These are phyloP conservation scores for Fusarium buxicola DNA, from an alignment of 2,329 filamentous ascomycete species.

Conservation along the genomic window DNA sequence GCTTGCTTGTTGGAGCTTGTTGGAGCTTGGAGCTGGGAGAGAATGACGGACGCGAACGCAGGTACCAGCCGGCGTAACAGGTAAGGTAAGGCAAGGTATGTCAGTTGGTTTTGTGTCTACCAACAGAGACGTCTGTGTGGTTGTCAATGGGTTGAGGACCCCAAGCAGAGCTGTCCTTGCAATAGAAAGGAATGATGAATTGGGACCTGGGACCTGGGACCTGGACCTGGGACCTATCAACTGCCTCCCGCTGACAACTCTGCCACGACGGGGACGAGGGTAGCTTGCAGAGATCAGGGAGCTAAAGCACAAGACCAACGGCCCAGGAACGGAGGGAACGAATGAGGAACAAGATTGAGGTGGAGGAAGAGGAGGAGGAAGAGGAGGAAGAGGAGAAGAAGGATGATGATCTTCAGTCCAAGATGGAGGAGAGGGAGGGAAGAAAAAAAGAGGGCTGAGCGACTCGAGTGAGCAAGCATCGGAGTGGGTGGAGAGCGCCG, in stretches of 20 bases:
- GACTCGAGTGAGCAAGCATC: conserved; percentile 39
- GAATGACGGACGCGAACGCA: conserved; percentile 30
- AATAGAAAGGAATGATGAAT: conserved; percentile 33
- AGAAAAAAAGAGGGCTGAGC: conserved; percentile 38
- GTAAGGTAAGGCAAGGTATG: no score
- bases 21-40: conserved; percentile 15
- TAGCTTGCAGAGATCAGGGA: conserved; percentile 31
- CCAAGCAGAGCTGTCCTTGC: conserved; percentile 15
- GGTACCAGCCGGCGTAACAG: conserved; percentile 35
- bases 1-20: no score
- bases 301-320: conserved; percentile 34
- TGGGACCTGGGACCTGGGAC: conserved; percentile 17
- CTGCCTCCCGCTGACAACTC: conserved; percentile 19
- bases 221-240: conserved; percentile 8
- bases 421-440: conserved; percentile 37
- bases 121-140: conserved; percentile 12
- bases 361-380: no score
- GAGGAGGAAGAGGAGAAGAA: conserved; percentile 21
- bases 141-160: conserved; percentile 17
- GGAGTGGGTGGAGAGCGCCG: conserved; percentile 34
- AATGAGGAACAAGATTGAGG: conserved; percentile 27
- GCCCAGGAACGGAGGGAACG: conserved; percentile 30
- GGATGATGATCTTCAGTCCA: conserved; percentile 26
- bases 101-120: conserved; percentile 23
- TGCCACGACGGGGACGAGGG: conserved; percentile 26